Conservation (phyloP, 78 protist species). For the Dictyostelium firmibasis region DNA sequence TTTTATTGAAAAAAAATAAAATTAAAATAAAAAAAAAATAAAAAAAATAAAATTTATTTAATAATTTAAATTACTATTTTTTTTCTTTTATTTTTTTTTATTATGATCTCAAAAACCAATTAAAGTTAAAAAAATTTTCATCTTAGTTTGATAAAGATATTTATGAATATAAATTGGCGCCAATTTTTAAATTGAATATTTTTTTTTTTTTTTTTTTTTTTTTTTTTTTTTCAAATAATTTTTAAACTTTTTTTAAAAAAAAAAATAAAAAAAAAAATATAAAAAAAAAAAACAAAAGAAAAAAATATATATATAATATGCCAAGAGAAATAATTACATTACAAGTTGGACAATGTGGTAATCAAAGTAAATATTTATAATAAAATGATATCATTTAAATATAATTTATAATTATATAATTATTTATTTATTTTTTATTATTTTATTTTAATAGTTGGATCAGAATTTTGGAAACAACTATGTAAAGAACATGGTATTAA, state of each 20-base stretch:
- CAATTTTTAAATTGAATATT: neutral
- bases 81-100: too few relatives aligned
- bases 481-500: constrained; percentile 98
- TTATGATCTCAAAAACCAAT: too few relatives aligned
- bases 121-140: too few relatives aligned
- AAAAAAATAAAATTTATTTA: too few relatives aligned
- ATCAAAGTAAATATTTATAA: constrained; percentile 90
- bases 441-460: constrained; percentile 88
- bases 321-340: constrained; percentile 97
- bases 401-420: neutral
- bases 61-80: too few relatives aligned
- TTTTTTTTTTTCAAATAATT: neutral
- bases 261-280: neutral
- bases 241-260: neutral
- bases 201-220: neutral
- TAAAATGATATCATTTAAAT: neutral
- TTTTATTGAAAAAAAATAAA: too few relatives aligned
- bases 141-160: too few relatives aligned
- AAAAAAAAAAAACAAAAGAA: too few relatives aligned
- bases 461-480: constrained; percentile 98
- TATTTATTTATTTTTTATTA: neutral
- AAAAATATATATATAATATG: constrained; percentile 74
- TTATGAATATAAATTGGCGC: neutral
- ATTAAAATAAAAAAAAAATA: too few relatives aligned
- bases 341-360: constrained; percentile 99